phyloP scores from a whole-genome alignment of 192 early-diverging fungal species.

The Coemansia reversa region DNA sequence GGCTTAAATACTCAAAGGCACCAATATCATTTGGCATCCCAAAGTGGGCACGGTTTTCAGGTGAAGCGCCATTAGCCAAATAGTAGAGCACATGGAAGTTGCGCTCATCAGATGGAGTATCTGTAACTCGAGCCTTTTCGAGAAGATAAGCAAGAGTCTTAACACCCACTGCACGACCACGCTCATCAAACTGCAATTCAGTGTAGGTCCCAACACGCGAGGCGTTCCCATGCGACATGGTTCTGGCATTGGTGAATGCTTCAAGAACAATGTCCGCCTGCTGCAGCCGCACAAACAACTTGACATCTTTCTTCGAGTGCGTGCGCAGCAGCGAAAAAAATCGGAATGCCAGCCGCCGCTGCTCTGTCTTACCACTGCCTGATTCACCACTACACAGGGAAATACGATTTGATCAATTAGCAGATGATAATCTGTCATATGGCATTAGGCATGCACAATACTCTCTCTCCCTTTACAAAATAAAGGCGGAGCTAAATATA shows the following conservation, averaged over 20 bases:
- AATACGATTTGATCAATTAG: not conserved
- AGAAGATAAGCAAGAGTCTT: slow-evolving; percentile 73
- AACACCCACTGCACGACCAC: slow-evolving; percentile 79
- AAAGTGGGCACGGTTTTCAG: slow-evolving; percentile 66
- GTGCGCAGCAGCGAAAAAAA: slow-evolving; percentile 67
- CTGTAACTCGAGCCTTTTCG: slow-evolving; percentile 63
- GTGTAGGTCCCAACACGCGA: slow-evolving; percentile 81
- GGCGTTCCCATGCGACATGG: slow-evolving; percentile 63
- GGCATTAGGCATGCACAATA: too few relatives aligned
- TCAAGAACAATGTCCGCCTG: slow-evolving; percentile 71
- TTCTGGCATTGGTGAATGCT: slow-evolving; percentile 76
- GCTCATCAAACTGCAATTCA: slow-evolving; percentile 90
- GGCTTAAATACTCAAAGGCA: slow-evolving; percentile 38
- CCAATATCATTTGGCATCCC: slow-evolving; percentile 62
- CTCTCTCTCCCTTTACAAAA: not conserved
- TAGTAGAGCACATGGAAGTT: slow-evolving; percentile 84
- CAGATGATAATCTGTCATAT: not conserved
- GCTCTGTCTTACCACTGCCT: slow-evolving; percentile 82
- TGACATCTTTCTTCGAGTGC: slow-evolving; percentile 75
- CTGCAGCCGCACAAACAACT: slow-evolving; percentile 67
- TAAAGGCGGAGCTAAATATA: not conserved
- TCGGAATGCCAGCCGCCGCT: slow-evolving; percentile 60
- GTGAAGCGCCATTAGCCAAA: slow-evolving; percentile 72
- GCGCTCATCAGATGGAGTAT: slow-evolving; percentile 58
- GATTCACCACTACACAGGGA: slow-evolving; percentile 63